Conservation (phyloP, 768 basidiomycete species). For the Obba rivulosa region DNA sequence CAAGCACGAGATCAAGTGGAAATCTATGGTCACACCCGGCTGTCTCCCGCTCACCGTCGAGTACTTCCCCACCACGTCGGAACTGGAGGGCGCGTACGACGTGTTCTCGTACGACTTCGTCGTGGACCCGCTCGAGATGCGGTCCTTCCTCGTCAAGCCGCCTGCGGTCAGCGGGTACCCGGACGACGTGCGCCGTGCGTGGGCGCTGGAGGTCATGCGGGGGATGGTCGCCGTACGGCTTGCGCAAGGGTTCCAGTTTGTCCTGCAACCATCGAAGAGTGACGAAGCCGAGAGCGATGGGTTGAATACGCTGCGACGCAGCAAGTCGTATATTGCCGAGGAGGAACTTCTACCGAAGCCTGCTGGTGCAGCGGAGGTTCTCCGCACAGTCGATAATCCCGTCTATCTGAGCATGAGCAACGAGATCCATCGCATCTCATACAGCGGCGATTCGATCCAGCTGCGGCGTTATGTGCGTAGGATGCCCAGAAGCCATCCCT, state of each 20-base stretch:
- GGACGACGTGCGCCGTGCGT: slow-evolving; percentile 59
- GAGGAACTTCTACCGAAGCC: slow-evolving; percentile 56
- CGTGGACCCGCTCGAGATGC: slow-evolving; percentile 77
- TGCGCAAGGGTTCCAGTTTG: slow-evolving; percentile 93
- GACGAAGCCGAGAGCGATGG: slow-evolving; percentile 26
- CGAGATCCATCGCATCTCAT: slow-evolving; percentile 90
- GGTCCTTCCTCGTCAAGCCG: slow-evolving; percentile 79
- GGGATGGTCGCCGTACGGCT: slow-evolving; percentile 92
- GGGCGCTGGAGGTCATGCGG: slow-evolving; percentile 80
- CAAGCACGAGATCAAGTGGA: slow-evolving; percentile 92
- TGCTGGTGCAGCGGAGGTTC: slow-evolving; percentile 59
- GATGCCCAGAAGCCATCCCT: slow-evolving; percentile 55
- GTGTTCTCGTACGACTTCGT: slow-evolving; percentile 87
- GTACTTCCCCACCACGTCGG: slow-evolving; percentile 71
- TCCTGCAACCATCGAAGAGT: slow-evolving; percentile 44
- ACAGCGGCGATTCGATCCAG: slow-evolving; percentile 86
- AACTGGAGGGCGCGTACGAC: slow-evolving; percentile 73
- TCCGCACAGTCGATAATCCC: slow-evolving; percentile 56
- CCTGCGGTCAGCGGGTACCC: slow-evolving; percentile 41
- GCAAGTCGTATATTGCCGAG: slow-evolving; percentile 49
- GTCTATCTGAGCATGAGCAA: slow-evolving; percentile 94
- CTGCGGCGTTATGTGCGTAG: slow-evolving; percentile 82
- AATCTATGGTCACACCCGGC: slow-evolving; percentile 74
- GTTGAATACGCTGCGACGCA: slow-evolving; percentile 34
- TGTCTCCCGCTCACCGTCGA: slow-evolving; percentile 91